Base-by-base conservation (phyloP, 257 asterid genomes). In the Solanum sparsipilum region DNA sequence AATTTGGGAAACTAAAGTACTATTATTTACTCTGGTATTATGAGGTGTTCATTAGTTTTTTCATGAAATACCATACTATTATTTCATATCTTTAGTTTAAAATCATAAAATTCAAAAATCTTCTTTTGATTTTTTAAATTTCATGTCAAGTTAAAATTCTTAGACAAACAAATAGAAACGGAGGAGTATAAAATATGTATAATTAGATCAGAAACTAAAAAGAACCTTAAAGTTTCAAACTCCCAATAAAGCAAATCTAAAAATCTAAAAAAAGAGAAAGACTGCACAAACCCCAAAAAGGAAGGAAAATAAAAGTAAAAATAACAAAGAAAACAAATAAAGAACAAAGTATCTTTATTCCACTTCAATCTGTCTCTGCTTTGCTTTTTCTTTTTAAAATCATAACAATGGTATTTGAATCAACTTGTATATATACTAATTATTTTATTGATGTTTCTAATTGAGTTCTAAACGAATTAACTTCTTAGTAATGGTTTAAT, bases 111-210 rank as follows among this genome's bases (percentile, higher is more conserved):
- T 7, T 56, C 0, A 5, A 63, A 63, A 63, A 9, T 23, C 1
- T 21, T 3, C 4, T 58, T 58, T 20, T 58, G 0, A 0, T 63
- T n/a, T 63, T 1, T n/a, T 10, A n/a, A 63, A 63, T 23, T 63
- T 23, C 0, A 0, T 23, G 7, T 63, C 16, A 10, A 5, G 2
- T 63, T 5, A 23, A 63, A 63, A 63, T 63, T 20, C 0, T 0
- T 15, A 23, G 3, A 63, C 29, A 63, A 23, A 9, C 4, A 63
- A 10, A 63, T 63, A n/a, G 1, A 63, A 63, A 63, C 13, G 1
- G 3, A 2, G 1, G 3, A 10, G 16, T 2, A n/a, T 63, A 63
- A 63, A 63, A 63, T 65, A 68, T 29, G 75, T 27, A 68, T 29
- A 68, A 29, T 68, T 29, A 29, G 75, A 68, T 29, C 36, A 6